These are phyloP conservation scores for Trifolium repens DNA, from an alignment of 306 rosid species.

Conservation along the genomic window DNA sequence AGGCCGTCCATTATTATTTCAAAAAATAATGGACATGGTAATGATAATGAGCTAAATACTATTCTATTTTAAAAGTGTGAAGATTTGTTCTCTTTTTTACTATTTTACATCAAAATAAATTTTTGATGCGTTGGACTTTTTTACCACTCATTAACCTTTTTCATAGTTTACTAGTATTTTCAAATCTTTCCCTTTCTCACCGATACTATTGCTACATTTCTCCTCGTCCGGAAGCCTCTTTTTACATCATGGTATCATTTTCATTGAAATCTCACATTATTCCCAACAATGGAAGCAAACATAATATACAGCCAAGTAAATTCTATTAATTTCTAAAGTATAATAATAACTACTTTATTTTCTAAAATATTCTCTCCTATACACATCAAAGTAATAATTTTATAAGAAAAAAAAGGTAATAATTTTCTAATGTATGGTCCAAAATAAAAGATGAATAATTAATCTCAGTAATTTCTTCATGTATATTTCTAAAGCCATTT, in stretches of 20 bases:
- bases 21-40: slow-evolving; percentile 29
- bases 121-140: slow-evolving; percentile 3
- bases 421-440: background rate
- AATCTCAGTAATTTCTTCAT: background rate
- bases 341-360: background rate
- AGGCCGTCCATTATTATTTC: slow-evolving; percentile 36
- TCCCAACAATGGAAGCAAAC: slow-evolving; percentile 29
- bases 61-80: slow-evolving; percentile 10
- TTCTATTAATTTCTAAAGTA: background rate
- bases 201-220: slow-evolving; percentile 22
- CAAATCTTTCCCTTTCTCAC: slow-evolving; percentile 19
- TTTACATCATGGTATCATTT: slow-evolving; percentile 22
- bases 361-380: background rate
- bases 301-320: background rate
- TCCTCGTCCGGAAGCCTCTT: background rate
- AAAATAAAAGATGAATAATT: background rate
- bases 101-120: background rate
- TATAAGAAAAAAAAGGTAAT: background rate
- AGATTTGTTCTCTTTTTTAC: slow-evolving; percentile 17
- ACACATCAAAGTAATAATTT: too few relatives aligned
- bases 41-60: slow-evolving; percentile 25
- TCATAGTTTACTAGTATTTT: slow-evolving; percentile 16
- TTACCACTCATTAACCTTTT: slow-evolving; percentile 18
- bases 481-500: background rate
- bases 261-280: slow-evolving; percentile 36